phyloP scores from a whole-genome alignment of 306 rosid species.

The Dryas octopetala region DNA sequence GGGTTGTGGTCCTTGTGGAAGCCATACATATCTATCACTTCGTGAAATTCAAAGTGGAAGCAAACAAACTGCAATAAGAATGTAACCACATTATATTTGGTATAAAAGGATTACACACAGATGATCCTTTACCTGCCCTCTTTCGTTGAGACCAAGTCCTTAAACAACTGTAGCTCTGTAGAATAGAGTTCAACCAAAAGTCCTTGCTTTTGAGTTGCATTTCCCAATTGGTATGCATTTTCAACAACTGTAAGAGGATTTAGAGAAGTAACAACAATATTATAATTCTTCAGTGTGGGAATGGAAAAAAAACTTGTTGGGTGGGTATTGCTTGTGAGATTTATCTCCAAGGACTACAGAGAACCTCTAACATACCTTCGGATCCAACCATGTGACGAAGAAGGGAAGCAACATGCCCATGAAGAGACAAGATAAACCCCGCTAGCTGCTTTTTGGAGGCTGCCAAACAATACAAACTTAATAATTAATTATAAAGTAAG shows the following conservation, averaged over 20 bases:
- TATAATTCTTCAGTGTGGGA: neutral
- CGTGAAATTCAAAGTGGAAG: neutral
- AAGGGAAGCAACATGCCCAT: conserved; percentile 86
- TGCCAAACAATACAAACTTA: conserved; percentile 34
- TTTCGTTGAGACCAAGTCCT: conserved; percentile 64
- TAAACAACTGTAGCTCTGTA: conserved; percentile 77
- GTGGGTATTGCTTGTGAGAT: neutral
- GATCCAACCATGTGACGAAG: conserved; percentile 97
- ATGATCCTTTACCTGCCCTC: conserved; percentile 72
- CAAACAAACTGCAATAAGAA: neutral
- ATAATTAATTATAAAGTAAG: conserved; percentile 7
- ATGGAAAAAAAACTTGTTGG: neutral
- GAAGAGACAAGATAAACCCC: conserved; percentile 67
- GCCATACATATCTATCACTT: neutral
- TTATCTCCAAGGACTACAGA: neutral
- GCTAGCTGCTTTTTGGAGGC: conserved; percentile 87
- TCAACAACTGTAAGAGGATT: conserved; percentile 60
- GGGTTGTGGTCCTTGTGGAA: conserved; percentile 7
- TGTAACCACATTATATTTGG: neutral
- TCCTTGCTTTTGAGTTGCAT: conserved; percentile 77
- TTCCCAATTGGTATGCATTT: conserved; percentile 79
- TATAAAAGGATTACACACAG: neutral
- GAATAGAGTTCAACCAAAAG: conserved; percentile 79
- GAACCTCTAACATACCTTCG: conserved; percentile 54
- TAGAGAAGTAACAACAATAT: conserved; percentile 3